These are phyloP conservation scores for Royoungia palumana DNA, from an alignment of 768 basidiomycete species.

Conservation along the genomic window DNA sequence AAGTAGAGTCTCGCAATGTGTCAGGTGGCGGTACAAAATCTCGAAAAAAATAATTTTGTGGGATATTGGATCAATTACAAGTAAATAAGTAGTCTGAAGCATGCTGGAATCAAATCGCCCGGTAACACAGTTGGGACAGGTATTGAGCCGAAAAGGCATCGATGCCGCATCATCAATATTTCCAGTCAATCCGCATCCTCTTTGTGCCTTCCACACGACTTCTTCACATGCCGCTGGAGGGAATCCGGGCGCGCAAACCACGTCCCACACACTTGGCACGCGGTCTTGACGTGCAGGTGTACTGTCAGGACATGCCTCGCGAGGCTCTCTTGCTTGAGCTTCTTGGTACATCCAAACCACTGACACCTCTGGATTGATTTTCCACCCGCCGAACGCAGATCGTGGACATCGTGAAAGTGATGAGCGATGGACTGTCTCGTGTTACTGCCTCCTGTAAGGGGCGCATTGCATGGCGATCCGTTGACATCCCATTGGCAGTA, in stretches of 20 bases:
- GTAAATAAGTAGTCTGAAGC: too few species aligned
- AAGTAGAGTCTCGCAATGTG: too few species aligned
- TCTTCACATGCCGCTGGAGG: slow-evolving; percentile 22
- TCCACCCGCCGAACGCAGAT: slow-evolving; percentile 1
- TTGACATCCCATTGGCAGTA: slow-evolving; percentile 10
- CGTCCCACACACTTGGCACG: slow-evolving; percentile 19
- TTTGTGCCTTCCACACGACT: slow-evolving; percentile 10
- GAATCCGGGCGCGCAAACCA: slow-evolving; percentile 27
- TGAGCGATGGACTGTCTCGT: slow-evolving; percentile 11
- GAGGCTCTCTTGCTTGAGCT: slow-evolving; percentile 26
- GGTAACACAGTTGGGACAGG: too few species aligned
- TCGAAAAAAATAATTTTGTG: too few species aligned
- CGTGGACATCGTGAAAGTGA: slow-evolving; percentile 9
- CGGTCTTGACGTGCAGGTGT: slow-evolving; percentile 12
- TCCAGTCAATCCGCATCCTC: not conserved
- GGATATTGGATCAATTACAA: too few species aligned
- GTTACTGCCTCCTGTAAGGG: not conserved
- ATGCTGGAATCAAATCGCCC: too few species aligned
- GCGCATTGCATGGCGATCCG: slow-evolving; percentile 5
- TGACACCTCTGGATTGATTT: slow-evolving; percentile 9
- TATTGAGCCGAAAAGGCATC: too few species aligned
- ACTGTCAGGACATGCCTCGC: slow-evolving; percentile 22
- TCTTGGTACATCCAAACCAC: slow-evolving; percentile 19
- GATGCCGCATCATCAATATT: too few species aligned
- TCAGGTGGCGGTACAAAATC: too few species aligned